Percentiles rank a stretch among this genome's conserved stretches.
phyloP scores from a whole-genome alignment of 768 basidiomycete species.

The Clitopilus hobsonii region DNA sequence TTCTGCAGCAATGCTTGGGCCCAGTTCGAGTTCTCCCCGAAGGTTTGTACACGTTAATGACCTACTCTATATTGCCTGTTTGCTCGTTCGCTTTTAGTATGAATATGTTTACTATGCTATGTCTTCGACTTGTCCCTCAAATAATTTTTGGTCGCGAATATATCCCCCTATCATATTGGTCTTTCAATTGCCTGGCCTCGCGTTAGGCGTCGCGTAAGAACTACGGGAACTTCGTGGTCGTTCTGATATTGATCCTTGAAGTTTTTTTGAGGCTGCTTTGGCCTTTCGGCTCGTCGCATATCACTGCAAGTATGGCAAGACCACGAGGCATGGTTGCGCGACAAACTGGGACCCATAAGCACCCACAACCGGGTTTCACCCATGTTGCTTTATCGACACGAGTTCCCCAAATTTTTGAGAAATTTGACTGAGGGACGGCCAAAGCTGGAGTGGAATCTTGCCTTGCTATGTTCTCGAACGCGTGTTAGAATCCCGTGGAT shows the following conservation, averaged over 20 bases:
- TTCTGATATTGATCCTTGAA: not conserved
- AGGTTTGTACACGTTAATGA: not conserved
- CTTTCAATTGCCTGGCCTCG: not conserved
- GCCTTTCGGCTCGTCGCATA: no score
- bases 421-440: no score
- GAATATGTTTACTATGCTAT: not conserved
- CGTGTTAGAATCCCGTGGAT: no score
- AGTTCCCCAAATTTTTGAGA: no score
- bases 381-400: no score
- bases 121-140: not conserved
- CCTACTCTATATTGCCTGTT: not conserved
- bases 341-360: no score
- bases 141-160: not conserved
- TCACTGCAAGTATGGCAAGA: no score
- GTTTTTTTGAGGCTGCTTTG: no score
- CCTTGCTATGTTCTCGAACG: no score
- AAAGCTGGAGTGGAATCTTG: no score
- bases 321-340: no score
- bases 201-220: not conserved
- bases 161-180: not conserved
- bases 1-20: not conserved
- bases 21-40: not conserved
- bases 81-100: not conserved
- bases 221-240: not conserved
- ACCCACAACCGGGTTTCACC: no score